phyloP scores from a whole-genome alignment of 257 asterid genomes.

The Striga asiatica region DNA sequence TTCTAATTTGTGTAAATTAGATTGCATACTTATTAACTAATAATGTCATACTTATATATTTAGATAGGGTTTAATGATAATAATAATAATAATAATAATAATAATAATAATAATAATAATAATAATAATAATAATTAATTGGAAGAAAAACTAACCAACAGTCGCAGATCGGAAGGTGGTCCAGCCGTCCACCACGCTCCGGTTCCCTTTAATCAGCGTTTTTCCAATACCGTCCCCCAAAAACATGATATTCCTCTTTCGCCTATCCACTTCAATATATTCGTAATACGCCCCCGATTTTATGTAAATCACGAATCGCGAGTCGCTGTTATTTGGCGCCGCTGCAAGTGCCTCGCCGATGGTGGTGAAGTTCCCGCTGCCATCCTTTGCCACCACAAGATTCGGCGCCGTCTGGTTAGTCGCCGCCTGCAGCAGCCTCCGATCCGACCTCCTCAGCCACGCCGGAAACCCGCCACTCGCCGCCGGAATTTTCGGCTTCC shows the following conservation, averaged over 20 bases:
- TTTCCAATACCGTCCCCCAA: slow-evolving; percentile 92
- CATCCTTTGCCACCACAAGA: slow-evolving; percentile 67
- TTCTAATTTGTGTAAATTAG: too few species aligned
- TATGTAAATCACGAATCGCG: slow-evolving; percentile 72
- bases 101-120: not conserved
- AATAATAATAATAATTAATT: not conserved
- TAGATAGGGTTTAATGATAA: too few species aligned
- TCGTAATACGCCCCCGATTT: slow-evolving; percentile 87
- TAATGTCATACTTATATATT: too few species aligned
- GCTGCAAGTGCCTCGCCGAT: slow-evolving; percentile 49
- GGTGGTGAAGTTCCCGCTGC: slow-evolving; percentile 73
- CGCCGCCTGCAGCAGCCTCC: slow-evolving; percentile 47
- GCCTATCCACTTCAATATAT: slow-evolving; percentile 54
- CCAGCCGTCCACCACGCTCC: slow-evolving; percentile 89
- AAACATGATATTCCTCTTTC: slow-evolving; percentile 44
- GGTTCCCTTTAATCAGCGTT: slow-evolving; percentile 71
- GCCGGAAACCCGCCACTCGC: slow-evolving; percentile 43
- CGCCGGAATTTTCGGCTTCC: slow-evolving; percentile 24
- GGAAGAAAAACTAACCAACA: slow-evolving; percentile 47
- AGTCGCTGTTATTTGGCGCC: slow-evolving; percentile 64
- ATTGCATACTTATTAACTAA: too few species aligned
- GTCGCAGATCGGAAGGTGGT: slow-evolving; percentile 92
- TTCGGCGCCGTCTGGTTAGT: slow-evolving; percentile 31
- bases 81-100: too few species aligned
- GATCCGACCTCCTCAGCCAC: slow-evolving; percentile 56